Percentiles rank a stretch among this genome's conserved stretches.
Conservation (phyloP, 2,329 filamentous ascomycete species). For the Aspergillus cejpii region DNA sequence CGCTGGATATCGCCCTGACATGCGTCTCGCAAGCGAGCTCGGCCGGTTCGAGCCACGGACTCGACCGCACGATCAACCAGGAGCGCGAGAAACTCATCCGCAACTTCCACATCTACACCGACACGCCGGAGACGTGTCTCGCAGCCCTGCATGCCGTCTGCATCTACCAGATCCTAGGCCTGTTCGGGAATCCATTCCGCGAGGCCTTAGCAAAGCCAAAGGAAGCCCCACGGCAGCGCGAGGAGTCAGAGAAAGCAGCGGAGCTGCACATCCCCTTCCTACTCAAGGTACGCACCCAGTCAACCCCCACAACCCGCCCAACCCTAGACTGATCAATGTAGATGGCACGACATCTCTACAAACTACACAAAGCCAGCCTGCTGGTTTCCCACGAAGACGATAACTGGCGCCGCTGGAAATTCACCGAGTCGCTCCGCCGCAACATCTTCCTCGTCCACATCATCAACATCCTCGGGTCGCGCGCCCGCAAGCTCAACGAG, state of each 20-base stretch:
- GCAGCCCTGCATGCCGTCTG: slow-evolving; percentile 15
- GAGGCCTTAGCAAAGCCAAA: not conserved
- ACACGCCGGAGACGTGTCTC: slow-evolving; percentile 11
- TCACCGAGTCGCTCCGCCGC: slow-evolving; percentile 14
- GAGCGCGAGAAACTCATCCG: slow-evolving; percentile 12
- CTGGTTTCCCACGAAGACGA: slow-evolving; percentile 8
- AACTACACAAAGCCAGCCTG: slow-evolving; percentile 6
- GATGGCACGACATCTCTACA: slow-evolving; percentile 12
- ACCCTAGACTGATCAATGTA: not conserved
- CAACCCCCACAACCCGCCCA: not conserved
- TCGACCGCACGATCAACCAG: slow-evolving; percentile 9
- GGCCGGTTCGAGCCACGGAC: slow-evolving; percentile 8
- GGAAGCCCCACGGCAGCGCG: not conserved
- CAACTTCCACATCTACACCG: slow-evolving; percentile 8
- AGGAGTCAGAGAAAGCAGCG: slow-evolving; percentile 4
- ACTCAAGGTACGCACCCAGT: slow-evolving; percentile 5
- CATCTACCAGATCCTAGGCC: slow-evolving; percentile 12
- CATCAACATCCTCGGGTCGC: slow-evolving; percentile 9
- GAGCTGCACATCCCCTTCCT: slow-evolving; percentile 11
- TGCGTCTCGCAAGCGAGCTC: slow-evolving; percentile 11
- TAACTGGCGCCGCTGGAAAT: slow-evolving; percentile 16
- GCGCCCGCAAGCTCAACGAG: slow-evolving; percentile 7
- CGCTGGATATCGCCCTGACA: slow-evolving; percentile 10
- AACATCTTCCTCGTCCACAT: slow-evolving; percentile 15
- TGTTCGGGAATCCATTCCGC: slow-evolving; percentile 12